Evolutionary conservation across 2,329 filamentous ascomycete species (phyloP).

Genomic region (Fusarium vanettenii): DNA sequence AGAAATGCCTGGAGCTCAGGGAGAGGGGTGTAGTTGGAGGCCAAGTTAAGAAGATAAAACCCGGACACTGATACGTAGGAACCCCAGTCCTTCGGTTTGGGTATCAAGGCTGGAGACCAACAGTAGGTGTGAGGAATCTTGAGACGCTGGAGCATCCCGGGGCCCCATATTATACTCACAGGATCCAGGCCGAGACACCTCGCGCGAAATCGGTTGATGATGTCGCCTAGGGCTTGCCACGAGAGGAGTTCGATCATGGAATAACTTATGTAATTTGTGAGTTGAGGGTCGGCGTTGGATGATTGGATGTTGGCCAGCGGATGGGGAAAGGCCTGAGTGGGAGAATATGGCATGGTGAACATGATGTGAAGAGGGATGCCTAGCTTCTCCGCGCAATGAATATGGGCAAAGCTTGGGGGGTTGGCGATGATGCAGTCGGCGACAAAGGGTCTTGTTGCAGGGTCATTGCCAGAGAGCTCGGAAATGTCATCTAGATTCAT

Average conservation of each 20-base stretch:
- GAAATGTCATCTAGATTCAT: slow-evolving; percentile 53
- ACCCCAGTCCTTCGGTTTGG: slow-evolving; percentile 80
- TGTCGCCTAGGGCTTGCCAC: slow-evolving; percentile 90
- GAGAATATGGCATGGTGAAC: slow-evolving; percentile 96
- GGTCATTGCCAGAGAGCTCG: slow-evolving; percentile 59
- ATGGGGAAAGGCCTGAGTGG: slow-evolving; percentile 86
- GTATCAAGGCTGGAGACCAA: slow-evolving; percentile 62
- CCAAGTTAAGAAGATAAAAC: slow-evolving; percentile 79
- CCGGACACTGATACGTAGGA: slow-evolving; percentile 78
- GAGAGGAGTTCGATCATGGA: slow-evolving; percentile 90
- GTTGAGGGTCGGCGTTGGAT: slow-evolving; percentile 77
- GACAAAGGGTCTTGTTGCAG: slow-evolving; percentile 73
- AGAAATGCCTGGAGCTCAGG: slow-evolving; percentile 75
- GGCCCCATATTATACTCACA: slow-evolving; percentile 84
- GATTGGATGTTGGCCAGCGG: slow-evolving; percentile 85
- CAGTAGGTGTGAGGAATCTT: slow-evolving; percentile 90
- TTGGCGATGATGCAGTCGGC: slow-evolving; percentile 86
- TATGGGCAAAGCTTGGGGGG: slow-evolving; percentile 80
- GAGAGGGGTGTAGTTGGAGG: slow-evolving; percentile 73
- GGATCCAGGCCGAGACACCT: slow-evolving; percentile 81
- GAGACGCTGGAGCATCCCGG: slow-evolving; percentile 80
- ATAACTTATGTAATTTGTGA: slow-evolving; percentile 87
- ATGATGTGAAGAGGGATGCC: slow-evolving; percentile 84
- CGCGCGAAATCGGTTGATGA: slow-evolving; percentile 89
- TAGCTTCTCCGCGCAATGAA: slow-evolving; percentile 80